These are phyloP conservation scores for Cyphellophora attinorum DNA, from an alignment of 2,329 filamentous ascomycete genomes.

Conservation along the genomic window DNA sequence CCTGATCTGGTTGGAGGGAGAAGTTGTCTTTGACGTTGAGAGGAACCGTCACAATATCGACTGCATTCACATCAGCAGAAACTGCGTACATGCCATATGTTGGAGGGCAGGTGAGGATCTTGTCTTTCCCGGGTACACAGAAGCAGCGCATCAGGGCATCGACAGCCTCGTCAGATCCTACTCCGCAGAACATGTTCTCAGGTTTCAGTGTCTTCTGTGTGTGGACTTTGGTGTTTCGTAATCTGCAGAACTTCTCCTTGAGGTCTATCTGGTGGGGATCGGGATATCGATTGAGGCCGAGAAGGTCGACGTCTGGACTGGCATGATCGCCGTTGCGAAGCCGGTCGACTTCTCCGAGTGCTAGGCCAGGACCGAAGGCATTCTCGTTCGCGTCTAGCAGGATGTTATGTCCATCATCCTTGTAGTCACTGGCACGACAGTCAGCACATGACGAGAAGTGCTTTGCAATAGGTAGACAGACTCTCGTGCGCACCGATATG, in stretches of 20 bases:
- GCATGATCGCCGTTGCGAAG: slow-evolving; percentile 28
- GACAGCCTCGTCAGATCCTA: slow-evolving; percentile 94
- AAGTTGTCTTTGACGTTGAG: slow-evolving; percentile 65
- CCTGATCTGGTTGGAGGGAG: slow-evolving; percentile 59
- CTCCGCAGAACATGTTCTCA: slow-evolving; percentile 84
- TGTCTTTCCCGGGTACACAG: slow-evolving; percentile 76
- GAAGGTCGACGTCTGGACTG: slow-evolving; percentile 59
- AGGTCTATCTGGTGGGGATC: slow-evolving; percentile 86
- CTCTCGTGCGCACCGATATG: slow-evolving; percentile 76
- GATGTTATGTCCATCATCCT: slow-evolving; percentile 92
- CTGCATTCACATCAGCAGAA: slow-evolving; percentile 87
- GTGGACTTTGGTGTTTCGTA: slow-evolving; percentile 79
- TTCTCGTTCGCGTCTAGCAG: slow-evolving; percentile 98
- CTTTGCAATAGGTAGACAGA: too few species aligned
- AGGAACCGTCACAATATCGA: slow-evolving; percentile 77
- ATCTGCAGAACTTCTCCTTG: slow-evolving; percentile 75
- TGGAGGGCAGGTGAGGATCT: slow-evolving; percentile 87
- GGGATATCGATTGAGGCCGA: slow-evolving; percentile 85
- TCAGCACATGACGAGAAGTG: slow-evolving; percentile 7
- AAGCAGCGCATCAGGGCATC: slow-evolving; percentile 90
- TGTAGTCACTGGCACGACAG: slow-evolving; percentile 91
- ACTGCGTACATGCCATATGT: slow-evolving; percentile 99
- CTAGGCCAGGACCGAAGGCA: slow-evolving; percentile 76
- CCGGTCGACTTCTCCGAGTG: slow-evolving; percentile 33
- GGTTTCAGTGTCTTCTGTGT: slow-evolving; percentile 64